Conservation (phyloP, 2,329 filamentous ascomycete genomes). For the Dothideomycetes sp. region DNA sequence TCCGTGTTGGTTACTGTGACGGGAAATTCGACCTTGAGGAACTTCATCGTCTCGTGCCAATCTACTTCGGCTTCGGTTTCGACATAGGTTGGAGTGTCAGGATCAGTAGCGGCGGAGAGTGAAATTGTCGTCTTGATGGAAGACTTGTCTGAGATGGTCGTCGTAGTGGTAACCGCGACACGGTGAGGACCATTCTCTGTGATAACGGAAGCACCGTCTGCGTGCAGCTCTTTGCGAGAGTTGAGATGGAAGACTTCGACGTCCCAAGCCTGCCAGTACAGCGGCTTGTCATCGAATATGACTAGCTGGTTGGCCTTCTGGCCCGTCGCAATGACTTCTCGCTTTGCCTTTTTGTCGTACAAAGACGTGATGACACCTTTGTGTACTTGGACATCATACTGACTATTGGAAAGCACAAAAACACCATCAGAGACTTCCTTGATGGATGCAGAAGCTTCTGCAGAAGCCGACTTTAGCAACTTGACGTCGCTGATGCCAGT, state of each 20-base stretch:
- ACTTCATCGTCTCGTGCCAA: conserved; percentile 95
- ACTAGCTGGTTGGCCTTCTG: conserved; percentile 83
- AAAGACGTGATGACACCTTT: conserved; percentile 74
- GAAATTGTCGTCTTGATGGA: conserved; percentile 80
- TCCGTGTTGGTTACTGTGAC: conserved; percentile 85
- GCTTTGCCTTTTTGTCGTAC: conserved; percentile 59
- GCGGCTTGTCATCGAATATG: conserved; percentile 91
- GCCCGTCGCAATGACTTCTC: conserved; percentile 64
- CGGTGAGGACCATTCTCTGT: conserved; percentile 61
- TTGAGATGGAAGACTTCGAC: conserved; percentile 94
- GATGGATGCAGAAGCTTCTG: conserved; percentile 29
- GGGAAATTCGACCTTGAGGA: conserved; percentile 97
- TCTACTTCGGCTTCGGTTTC: conserved; percentile 81
- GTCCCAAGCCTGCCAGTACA: conserved; percentile 98
- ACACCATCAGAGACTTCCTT: conserved; percentile 45
- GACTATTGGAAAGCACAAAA: conserved; percentile 70
- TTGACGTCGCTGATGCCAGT: conserved; percentile 30
- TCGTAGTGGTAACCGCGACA: conserved; percentile 73
- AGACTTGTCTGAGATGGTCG: conserved; percentile 76
- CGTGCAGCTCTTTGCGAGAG: conserved; percentile 63
- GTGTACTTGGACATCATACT: conserved; percentile 62
- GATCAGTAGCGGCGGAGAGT: conserved; percentile 55
- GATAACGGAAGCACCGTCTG: conserved; percentile 56
- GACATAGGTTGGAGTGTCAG: conserved; percentile 49
- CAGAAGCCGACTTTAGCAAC: conserved; percentile 11